Evolutionary conservation across 2,329 filamentous ascomycete genomes (phyloP), one percentile per base, ranked within the genome.

Genomic region (Sarocladium oryzae): DNA sequence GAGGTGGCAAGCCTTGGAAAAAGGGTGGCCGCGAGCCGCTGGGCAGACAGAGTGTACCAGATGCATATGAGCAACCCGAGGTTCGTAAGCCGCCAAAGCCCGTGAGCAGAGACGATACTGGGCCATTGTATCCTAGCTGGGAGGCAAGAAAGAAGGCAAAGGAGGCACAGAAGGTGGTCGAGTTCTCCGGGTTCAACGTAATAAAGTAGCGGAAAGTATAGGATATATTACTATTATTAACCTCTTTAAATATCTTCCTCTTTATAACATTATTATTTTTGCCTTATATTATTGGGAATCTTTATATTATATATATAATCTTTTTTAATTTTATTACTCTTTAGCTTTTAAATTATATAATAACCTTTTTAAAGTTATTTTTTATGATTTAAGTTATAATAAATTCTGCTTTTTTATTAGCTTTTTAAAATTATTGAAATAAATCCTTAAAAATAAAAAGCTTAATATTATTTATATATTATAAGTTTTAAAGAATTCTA

Each of bases 121-220:
- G 79, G 0, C 57, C 74, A 3, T 63, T 86, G 58, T 84, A 87
- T 69, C 78, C 81, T 2, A 82, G 78, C 60, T 86, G 82, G 82
- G 77, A 77, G 56, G 82, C 82, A 52, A 78, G 73, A 56, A 82
- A 81, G 66, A 78, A 78, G 65, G 76, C 76, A 1, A 83, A 84
- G 65, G 78, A 82, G 57, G 69, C 69, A 54, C 69, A 76, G 56
- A 72, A 76, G 59, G 74, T 72, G 41, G 74, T 72, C 18, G 66
- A 69, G 20, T 84, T 82, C 63, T 60, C 74, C 51, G 79, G 79
- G 48, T 76, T 72, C 55, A 83, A 83, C 65, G 77, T 84, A 32
- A 15, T 32, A 32, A 15, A 15, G 30, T 15, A 32, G 8, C 30
- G 30, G 30, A 32, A 32, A 15, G 30, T 15, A 32, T 32, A 32